Evolutionary conservation across 257 asterid genomes (phyloP).

Genomic region (Petunia axillaris): DNA sequence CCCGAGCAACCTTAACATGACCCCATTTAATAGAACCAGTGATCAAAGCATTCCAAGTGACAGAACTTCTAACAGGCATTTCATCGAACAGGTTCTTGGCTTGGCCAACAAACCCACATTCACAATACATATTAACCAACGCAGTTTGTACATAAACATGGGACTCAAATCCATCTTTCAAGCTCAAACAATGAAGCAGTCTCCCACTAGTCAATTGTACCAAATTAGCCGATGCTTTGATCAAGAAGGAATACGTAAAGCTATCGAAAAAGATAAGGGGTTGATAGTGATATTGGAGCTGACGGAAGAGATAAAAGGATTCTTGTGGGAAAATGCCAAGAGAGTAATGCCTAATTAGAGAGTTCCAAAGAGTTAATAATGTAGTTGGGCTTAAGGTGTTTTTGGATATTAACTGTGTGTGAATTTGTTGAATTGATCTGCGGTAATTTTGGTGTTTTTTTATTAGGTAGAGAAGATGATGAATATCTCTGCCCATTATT

Average conservation of each 20-base stretch:
- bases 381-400: slow-evolving; percentile 24
- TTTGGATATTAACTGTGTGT: slow-evolving; percentile 33
- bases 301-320: slow-evolving; percentile 50
- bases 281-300: slow-evolving; percentile 38
- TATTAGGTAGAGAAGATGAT: slow-evolving; percentile 24
- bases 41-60: slow-evolving; percentile 74
- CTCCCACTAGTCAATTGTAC: slow-evolving; percentile 36
- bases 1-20: slow-evolving; percentile 49
- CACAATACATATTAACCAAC: slow-evolving; percentile 61
- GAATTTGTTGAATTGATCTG: slow-evolving; percentile 34
- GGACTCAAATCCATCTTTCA: slow-evolving; percentile 47
- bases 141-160: slow-evolving; percentile 75
- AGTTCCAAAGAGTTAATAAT: slow-evolving; percentile 56
- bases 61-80: slow-evolving; percentile 63
- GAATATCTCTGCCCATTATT: slow-evolving; percentile 23
- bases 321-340: slow-evolving; percentile 53
- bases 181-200: slow-evolving; percentile 52
- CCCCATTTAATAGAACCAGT: slow-evolving; percentile 70
- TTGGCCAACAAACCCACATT: slow-evolving; percentile 46
- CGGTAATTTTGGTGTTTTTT: slow-evolving; percentile 28
- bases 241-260: slow-evolving; percentile 66
- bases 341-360: slow-evolving; percentile 63
- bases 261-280: slow-evolving; percentile 48
- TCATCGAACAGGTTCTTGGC: slow-evolving; percentile 61
- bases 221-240: slow-evolving; percentile 59